A percentile compares a stretch with the other conserved stretches of the same genome.
Evolutionary conservation across 2,329 filamentous ascomycete genomes (phyloP).

Genomic region (Ophiostoma quercus): DNA sequence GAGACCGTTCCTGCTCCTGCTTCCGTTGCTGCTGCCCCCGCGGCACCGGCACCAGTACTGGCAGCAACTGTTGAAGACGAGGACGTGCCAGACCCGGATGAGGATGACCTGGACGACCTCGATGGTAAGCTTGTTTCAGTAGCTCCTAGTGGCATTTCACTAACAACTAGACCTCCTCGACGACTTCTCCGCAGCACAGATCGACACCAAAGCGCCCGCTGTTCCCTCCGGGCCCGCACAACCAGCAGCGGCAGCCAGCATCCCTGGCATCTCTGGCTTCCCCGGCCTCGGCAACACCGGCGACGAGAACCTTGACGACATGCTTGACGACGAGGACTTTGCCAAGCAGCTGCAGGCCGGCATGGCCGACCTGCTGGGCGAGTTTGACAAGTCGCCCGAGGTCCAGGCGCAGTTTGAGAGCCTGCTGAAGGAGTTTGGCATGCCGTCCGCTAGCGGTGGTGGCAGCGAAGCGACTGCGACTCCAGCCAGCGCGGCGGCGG

Average conservation of each 20-base stretch:
- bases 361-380: constrained; percentile 77
- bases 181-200: constrained; percentile 69
- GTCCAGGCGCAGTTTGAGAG: constrained; percentile 75
- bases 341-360: constrained; percentile 80
- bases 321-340: constrained; percentile 68
- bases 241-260: constrained; percentile 19
- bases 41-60: constrained; percentile 7
- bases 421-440: constrained; percentile 66
- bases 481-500: constrained; percentile 24
- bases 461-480: constrained; percentile 28
- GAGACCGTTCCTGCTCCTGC: not conserved
- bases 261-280: constrained; percentile 11
- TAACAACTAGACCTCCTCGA: constrained; percentile 73
- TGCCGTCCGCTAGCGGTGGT: constrained; percentile 1
- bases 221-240: constrained; percentile 30
- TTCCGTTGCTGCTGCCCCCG: no score
- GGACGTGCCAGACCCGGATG: constrained; percentile 79
- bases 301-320: constrained; percentile 36
- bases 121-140: constrained; percentile 57
- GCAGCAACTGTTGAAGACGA: constrained; percentile 31
- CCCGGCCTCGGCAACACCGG: constrained; percentile 25
- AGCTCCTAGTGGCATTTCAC: not conserved
- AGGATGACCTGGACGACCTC: constrained; percentile 85
- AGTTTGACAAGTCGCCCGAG: constrained; percentile 61
- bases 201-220: constrained; percentile 44